phyloP scores from a whole-genome alignment of 805 yeast species.

The Candida gorgasii region DNA sequence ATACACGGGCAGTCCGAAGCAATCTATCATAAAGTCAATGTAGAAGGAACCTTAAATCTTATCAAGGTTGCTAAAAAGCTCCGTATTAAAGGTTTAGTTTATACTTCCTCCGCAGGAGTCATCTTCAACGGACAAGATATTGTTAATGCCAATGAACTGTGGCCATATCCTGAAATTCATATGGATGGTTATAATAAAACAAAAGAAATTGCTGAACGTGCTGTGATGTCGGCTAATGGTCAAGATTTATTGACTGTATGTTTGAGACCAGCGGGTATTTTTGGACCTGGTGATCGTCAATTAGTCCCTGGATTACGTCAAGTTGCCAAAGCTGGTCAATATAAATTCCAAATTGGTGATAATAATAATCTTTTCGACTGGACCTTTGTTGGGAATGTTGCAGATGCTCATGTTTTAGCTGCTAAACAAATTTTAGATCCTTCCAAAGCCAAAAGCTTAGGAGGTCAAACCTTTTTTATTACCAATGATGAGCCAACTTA shows the following conservation, averaged over 20 bases:
- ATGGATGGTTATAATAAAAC: slow-evolving; percentile 98
- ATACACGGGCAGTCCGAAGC: slow-evolving; percentile 84
- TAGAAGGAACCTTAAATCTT: slow-evolving; percentile 80
- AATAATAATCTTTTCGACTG: slow-evolving; percentile 93
- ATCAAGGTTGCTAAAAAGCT: slow-evolving; percentile 59
- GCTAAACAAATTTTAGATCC: slow-evolving; percentile 69
- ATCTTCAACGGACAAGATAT: slow-evolving; percentile 94
- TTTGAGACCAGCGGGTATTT: slow-evolving; percentile 94
- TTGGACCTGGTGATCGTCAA: slow-evolving; percentile 98
- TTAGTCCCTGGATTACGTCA: slow-evolving; percentile 87
- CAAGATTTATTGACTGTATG: slow-evolving; percentile 74
- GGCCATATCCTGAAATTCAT: slow-evolving; percentile 89
- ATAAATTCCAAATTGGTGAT: slow-evolving; percentile 91
- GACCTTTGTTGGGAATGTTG: slow-evolving; percentile 98
- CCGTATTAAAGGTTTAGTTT: slow-evolving; percentile 69
- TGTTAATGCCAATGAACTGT: slow-evolving; percentile 86
- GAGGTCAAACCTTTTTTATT: slow-evolving; percentile 86
- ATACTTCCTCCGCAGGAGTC: slow-evolving; percentile 97
- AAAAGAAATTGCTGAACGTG: slow-evolving; percentile 85
- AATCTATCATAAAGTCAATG: slow-evolving; percentile 86
- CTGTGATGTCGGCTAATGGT: slow-evolving; percentile 74
- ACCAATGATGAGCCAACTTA: slow-evolving; percentile 95
- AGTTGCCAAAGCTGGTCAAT: slow-evolving; percentile 82
- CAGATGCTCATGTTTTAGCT: slow-evolving; percentile 93
- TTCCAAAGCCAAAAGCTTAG: slow-evolving; percentile 45